Base-by-base conservation (phyloP, 768 basidiomycete genomes). In the Omphalotus guepiniiformis region DNA sequence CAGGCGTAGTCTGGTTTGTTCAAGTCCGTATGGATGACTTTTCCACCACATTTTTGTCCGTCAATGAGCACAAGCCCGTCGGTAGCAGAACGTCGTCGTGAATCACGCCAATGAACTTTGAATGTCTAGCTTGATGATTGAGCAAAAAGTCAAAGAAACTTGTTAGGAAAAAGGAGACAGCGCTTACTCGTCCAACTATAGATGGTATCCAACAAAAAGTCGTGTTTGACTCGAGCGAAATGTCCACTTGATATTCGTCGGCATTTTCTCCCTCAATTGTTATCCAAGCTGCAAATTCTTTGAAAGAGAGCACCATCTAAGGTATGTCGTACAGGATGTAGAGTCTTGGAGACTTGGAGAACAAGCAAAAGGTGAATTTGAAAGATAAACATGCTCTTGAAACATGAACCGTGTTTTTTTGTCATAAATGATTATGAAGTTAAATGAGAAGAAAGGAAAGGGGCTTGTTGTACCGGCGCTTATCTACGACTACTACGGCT, bases 11-110 rank as follows among this genome's bases (percentile, higher is more conserved):
- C n/a, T 22, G 44, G 44, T 23, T 46, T 46, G 35, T 46, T 16
- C 8, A 23, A 9, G 23, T 37, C 35, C 18, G 9, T 15, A 43
- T 27, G 34, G 22, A 46, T 16, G 15, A 46, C 44, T 4, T 22
- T 46, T 8, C 44, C 32, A 36, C 44, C 32, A 22, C 44, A 46
- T 22, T 21, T 6, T 7, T 46, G 34, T 18, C 44, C 44, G 44
- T 46, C 44, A 15, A 46, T 13, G 5, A 21, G 13, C 7, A 35
- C 16, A 36, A 11, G 19, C 13, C 44, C 44, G 34, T 46, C 44
- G 6, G 44, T 46, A 3, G 44, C 44, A 16, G 44, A 22, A 6
- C 3, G 11, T 1, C 44, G 30, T 25, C 26, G 18, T 16, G 44
- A 18, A 26, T 46, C 41, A 8, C 19, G n/a, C 44, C 44, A 36